Conservation (phyloP, 371 early-diverging fungal genomes). For the Mortierella sp. region DNA sequence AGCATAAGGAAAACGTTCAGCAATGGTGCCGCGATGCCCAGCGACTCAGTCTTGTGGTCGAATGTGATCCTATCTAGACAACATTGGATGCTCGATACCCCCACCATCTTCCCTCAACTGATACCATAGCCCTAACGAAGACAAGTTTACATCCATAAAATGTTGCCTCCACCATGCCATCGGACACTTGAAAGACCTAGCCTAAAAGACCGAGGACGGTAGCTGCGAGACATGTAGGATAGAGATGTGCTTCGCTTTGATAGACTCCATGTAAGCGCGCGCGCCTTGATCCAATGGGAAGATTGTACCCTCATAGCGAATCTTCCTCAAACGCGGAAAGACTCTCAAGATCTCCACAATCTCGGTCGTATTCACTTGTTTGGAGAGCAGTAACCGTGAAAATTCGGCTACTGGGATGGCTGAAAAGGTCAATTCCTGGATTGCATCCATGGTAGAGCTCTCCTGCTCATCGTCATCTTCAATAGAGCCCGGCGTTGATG, state of each 20-base stretch:
- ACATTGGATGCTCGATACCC: neutral
- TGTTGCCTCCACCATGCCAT: too few relatives aligned
- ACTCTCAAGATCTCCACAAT: neutral
- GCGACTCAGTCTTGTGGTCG: conserved; percentile 27
- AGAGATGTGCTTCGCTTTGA: neutral
- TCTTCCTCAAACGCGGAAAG: conserved; percentile 28
- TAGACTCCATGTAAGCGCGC: conserved; percentile 1
- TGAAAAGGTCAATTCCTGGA: conserved; percentile 27
- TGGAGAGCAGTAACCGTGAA: neutral
- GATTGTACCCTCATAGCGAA: conserved; percentile 16
- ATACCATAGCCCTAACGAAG: too few relatives aligned
- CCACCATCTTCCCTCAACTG: too few relatives aligned
- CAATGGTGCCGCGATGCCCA: conserved; percentile 42
- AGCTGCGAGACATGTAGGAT: conserved; percentile 22
- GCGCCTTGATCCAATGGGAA: conserved; percentile 21
- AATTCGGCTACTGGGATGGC: neutral
- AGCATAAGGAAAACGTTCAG: conserved; percentile 23
- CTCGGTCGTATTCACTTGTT: conserved; percentile 1
- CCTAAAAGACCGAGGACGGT: conserved; percentile 1
- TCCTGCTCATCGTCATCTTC: neutral
- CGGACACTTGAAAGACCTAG: too few relatives aligned
- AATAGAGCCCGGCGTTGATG: too few relatives aligned
- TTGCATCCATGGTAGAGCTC: neutral
- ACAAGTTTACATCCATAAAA: neutral
- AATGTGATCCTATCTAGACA: conserved; percentile 21